Conservation (phyloP, 2,329 filamentous ascomycete species). For the Trichophyton verrucosum region DNA sequence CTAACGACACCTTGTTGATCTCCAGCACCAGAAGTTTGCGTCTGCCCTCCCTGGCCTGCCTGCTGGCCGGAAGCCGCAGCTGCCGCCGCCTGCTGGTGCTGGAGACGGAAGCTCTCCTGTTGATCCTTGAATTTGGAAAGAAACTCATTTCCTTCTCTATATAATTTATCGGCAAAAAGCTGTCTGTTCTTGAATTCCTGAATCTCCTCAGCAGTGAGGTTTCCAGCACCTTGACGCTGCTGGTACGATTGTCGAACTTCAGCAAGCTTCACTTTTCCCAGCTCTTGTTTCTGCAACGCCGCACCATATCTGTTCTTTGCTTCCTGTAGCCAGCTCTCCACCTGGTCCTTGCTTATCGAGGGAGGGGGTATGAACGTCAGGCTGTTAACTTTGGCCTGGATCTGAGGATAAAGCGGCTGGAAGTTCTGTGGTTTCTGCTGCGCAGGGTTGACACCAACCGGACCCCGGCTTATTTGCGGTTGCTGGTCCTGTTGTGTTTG, state of each 20-base stretch:
- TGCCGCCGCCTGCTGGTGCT: constrained; percentile 23
- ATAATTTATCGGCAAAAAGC: constrained; percentile 28
- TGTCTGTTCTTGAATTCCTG: constrained; percentile 33
- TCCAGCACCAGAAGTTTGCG: not conserved
- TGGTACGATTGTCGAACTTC: constrained; percentile 30
- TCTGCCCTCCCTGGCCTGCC: not conserved
- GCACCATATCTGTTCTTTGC: constrained; percentile 37
- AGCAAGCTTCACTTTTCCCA: constrained; percentile 31
- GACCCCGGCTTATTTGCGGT: constrained; percentile 1
- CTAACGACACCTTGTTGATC: constrained; percentile 12
- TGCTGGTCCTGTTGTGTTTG: constrained; percentile 11
- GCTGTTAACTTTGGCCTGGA: constrained; percentile 35
- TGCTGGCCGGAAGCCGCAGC: constrained; percentile 16
- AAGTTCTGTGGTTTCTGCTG: constrained; percentile 30
- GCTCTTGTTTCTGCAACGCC: constrained; percentile 37
- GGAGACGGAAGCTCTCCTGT: constrained; percentile 33
- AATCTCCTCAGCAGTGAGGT: constrained; percentile 31
- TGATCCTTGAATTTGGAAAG: constrained; percentile 38
- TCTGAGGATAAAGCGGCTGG: constrained; percentile 32
- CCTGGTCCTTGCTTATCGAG: constrained; percentile 32
- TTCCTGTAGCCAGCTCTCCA: constrained; percentile 36
- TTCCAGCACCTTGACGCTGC: constrained; percentile 29
- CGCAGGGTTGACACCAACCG: not conserved
- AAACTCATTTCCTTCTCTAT: constrained; percentile 35
- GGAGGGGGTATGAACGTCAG: constrained; percentile 36